phyloP scores from a whole-genome alignment of 805 yeast species.

The Sugiyamaella lignohabitans region DNA sequence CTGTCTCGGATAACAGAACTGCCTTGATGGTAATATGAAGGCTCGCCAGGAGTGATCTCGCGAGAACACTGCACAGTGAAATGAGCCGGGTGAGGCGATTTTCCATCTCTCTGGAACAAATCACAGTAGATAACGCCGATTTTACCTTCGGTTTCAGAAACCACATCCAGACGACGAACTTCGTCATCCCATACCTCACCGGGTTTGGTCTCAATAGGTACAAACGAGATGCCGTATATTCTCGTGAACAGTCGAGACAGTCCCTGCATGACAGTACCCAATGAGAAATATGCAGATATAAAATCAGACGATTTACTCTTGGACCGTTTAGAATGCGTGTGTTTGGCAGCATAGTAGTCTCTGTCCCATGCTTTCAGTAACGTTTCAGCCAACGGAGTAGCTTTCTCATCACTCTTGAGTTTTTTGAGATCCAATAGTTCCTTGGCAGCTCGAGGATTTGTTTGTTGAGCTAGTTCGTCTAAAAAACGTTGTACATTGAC shows the following conservation, averaged over 20 bases:
- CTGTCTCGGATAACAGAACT: slow-evolving; percentile 5
- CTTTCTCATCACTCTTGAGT: slow-evolving; percentile 33
- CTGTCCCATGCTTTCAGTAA: slow-evolving; percentile 85
- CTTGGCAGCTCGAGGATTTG: slow-evolving; percentile 46
- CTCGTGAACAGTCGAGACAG: slow-evolving; percentile 60
- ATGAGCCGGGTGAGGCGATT: slow-evolving; percentile 85
- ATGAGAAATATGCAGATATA: slow-evolving; percentile 67
- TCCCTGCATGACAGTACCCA: slow-evolving; percentile 83
- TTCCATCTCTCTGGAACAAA: slow-evolving; percentile 68
- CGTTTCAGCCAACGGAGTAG: slow-evolving; percentile 28
- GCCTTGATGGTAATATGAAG: slow-evolving; percentile 12
- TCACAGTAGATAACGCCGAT: slow-evolving; percentile 86
- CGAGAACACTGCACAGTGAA: slow-evolving; percentile 95
- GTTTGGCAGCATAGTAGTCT: slow-evolving; percentile 49
- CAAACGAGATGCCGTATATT: slow-evolving; percentile 71
- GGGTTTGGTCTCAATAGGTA: slow-evolving; percentile 51
- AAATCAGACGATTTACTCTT: slow-evolving; percentile 33
- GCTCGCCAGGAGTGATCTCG: slow-evolving; percentile 38
- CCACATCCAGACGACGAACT: slow-evolving; percentile 75
- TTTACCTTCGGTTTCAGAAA: slow-evolving; percentile 53
- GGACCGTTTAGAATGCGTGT: slow-evolving; percentile 23
- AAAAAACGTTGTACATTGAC: slow-evolving; percentile 68
- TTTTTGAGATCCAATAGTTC: slow-evolving; percentile 45
- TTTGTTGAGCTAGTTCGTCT: slow-evolving; percentile 47
- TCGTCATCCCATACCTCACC: slow-evolving; percentile 90